Evolutionary conservation across 306 rosid species (phyloP), one percentile per base, ranked within the genome.

Genomic region (Carpinus viminea): DNA sequence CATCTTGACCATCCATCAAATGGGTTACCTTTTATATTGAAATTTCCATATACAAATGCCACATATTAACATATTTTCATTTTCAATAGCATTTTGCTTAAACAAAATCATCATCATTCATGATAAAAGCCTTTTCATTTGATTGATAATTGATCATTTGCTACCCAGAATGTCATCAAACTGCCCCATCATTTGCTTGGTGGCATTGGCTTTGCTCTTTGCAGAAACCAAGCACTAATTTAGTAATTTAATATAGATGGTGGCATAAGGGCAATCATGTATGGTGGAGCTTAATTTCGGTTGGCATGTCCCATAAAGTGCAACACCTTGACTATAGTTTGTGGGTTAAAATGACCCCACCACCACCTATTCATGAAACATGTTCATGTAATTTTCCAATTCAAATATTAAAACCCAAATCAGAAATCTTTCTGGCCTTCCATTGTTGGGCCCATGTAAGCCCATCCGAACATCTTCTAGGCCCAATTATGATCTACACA

Each of bases 111-210:
- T 31, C 34, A 31, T 31, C 3, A 31, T 31, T 31, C 34, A 31
- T 31, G 34, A 31, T 31, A 31, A 31, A 18, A 74, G 34, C 18
- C 64, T 79, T 38, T 12, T 18, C 20, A 17, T 56, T 13, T 21
- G 48, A 38, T 41, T 69, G 34, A 31, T 31, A 31, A 31, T 2
- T 48, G 80, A 57, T 28, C 48, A 59, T 17, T 50, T 80, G 80
- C 68, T 12, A 34, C 84, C 64, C 56, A 20, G 64, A 68, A 47
- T 21, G 64, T n/a, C 28, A 5, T 21, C 61, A 0, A 80, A 48
- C 24, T 38, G 76, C 66, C 80, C 84, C 79, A 56, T 34, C 69
- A 57, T 48, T 4, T 43, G 13, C 46, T n/a, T 0, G 64, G 72
- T 41, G 17, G 16, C 16, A 43, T 41, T 1, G 51, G 13, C 72